Base-by-base conservation (phyloP, 2,329 filamentous ascomycete genomes). In the Apiospora malaysiana region DNA sequence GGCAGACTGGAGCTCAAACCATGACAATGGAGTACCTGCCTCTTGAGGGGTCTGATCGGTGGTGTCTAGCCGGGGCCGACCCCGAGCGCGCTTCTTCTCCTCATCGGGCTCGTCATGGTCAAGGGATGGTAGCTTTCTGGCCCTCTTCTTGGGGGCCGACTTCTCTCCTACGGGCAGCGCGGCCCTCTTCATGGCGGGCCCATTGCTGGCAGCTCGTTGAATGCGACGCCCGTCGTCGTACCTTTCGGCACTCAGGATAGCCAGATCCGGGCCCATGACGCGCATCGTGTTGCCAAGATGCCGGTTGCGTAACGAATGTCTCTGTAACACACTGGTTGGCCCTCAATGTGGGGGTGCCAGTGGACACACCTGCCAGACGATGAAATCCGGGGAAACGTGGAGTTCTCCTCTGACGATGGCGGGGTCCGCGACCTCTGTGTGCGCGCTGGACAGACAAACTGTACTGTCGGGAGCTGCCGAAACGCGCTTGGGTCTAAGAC, bases 41-140 rank as follows among this genome's bases (percentile, higher is more conserved):
- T 95, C 93, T 69, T 89, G 90, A 72, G 92, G 90, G 32, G 91
- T 94, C 81, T 94, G 90, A 81, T 95, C 93, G 72, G 90, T 90
- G n/a, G 90, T 89, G 75, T 95, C 91, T 21, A 96, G 85, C 68
- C 93, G 85, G 7, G 94, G 94, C 70, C 94, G 87, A 9, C 94
- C 94, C 78, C 94, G 86, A 23, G 89, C 84, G 76, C 92, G 89
- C 79, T 89, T 91, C 75, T 84, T 85, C 66, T 84, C 83, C 68
- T 85, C 84, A 2, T 83, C 82, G 0, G 85, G 82, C 0, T 83
- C 81, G 1, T 81, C 80, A 1, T 77, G 76, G 1, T 79, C 79
- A 18, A 74, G 75, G 9, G 78, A 75, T 8, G 75, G 74, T 21
- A 72, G 71, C 66, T 80, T 80, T 63, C 78, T 80, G 45, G 79